Base-by-base conservation (phyloP, 208 protist species). In the Wallacemonas sp. region DNA sequence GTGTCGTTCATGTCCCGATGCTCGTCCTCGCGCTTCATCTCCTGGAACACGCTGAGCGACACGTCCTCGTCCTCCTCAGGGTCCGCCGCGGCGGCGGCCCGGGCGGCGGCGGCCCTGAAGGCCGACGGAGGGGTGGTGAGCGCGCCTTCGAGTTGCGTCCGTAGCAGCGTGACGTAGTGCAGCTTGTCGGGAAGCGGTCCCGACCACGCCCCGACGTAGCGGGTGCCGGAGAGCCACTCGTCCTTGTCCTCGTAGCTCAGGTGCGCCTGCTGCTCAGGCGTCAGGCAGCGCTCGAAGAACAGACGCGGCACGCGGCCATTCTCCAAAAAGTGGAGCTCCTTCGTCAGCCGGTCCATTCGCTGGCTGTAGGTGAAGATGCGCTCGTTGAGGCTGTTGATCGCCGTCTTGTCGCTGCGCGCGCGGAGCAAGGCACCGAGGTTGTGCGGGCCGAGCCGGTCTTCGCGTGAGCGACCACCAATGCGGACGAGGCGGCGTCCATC, bases 201-300 rank as follows among this genome's bases (percentile, higher is more conserved):
- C 10, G 52, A 44, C 38, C 59, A 69, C 38, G 71, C 66, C 1
- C 87, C 86, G 3, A 90, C 57, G 69, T 86, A 96, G 25, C 76
- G 70, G 41, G 82, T 78, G 2, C 91, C 91, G 2, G 68, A 72
- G 32, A 96, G 72, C 88, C 91, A 96, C 32, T 74, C 74, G 39
- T 96, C 91, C 23, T 86, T 86, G n/a, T 94, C 86, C 26, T 94
- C 91, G 70, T 79, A 90, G n/a, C 65, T 62, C 41, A 93, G 83
- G 79, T 82, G 76, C 38, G 65, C 65, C 18, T 76, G 79, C 71
- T 96, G 91, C 57, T 94, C 86, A 8, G 81, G 61, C 22, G 91
- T 96, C n/a, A 96, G 74, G 86, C 87, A 96, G 1, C 84, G 78
- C 67, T 93, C 82, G 76, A 96, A 96, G 72, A 92, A 87, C 29